Base-by-base conservation (phyloP, 2,329 filamentous ascomycete genomes). In the Paradendryphiella salina region DNA sequence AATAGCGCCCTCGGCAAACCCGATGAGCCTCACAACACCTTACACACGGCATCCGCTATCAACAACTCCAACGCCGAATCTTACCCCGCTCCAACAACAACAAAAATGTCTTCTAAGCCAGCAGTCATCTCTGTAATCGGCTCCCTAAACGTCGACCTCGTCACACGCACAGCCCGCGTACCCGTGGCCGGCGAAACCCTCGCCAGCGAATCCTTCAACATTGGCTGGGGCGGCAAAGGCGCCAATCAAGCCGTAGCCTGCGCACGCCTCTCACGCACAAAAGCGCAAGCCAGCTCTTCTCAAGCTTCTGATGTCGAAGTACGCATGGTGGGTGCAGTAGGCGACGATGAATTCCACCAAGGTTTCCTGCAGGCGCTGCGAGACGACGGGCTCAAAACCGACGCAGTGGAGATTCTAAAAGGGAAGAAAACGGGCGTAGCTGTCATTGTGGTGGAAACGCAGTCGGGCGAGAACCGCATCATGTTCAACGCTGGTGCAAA, bases 201-300 rank as follows among this genome's bases (percentile, higher is more conserved):
- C 43, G 92, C 89, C 2, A 83, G 90, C 39, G 85, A 79, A 59
- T 85, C 84, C 15, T 96, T 96, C 76, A 82, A 82, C 67, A 90
- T 87, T 29, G 91, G 88, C 35, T 86, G 88, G 23, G 94, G 93
- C 64, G 93, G 94, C 50, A 99, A 99, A 77, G 93, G 93, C 58
- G 91, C 92, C 54, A 97, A 97, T 78, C 93, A 97, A 77, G 92
- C 91, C 52, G 89, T 96, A 48, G 90, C 91, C 18, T 91, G 88
- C 75, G 89, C 87, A 42, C 89, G 93, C 57, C 83, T 95, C 42
- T 94, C 89, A 1, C 82, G 87, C 21, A 78, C 77, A 2, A 59
- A 67, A 45, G 35, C 61, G 5, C 66, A 71, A 49, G 66, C 68
- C 13, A 43, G 51, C 5, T 46, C 56, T 8, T 48, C 53, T 3